Evolutionary conservation across 768 basidiomycete genomes (phyloP).

Genomic region (Guyanaporus albipodus): DNA sequence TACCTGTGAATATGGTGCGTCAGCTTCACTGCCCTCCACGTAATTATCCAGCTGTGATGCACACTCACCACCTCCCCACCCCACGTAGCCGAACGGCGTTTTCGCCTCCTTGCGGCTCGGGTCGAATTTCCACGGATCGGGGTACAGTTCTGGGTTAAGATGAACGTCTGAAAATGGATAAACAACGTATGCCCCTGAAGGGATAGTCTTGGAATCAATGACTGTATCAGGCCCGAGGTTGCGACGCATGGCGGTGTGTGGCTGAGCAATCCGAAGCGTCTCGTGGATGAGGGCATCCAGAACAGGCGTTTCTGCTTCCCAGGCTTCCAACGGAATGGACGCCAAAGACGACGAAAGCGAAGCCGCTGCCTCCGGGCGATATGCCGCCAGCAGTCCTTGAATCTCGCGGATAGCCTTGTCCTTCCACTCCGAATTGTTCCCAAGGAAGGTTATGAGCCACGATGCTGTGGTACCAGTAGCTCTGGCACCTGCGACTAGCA

Average conservation of each 20-base stretch:
- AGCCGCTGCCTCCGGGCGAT: constrained; percentile 29
- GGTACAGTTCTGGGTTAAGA: constrained; percentile 66
- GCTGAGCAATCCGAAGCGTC: constrained; percentile 74
- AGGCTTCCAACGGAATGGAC: constrained; percentile 59
- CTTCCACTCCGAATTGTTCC: constrained; percentile 63
- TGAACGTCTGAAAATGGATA: constrained; percentile 82
- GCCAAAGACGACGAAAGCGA: constrained; percentile 47
- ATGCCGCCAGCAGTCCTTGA: constrained; percentile 47
- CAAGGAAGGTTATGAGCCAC: constrained; percentile 73
- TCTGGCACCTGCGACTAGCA: constrained; percentile 76
- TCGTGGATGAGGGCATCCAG: constrained; percentile 73
- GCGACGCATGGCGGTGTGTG: constrained; percentile 76
- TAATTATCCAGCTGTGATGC: constrained; percentile 15
- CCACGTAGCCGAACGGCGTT: constrained; percentile 59
- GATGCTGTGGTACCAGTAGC: constrained; percentile 79
- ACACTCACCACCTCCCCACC: constrained; percentile 75
- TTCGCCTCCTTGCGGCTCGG: constrained; percentile 49
- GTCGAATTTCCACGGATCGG: constrained; percentile 76
- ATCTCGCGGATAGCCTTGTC: constrained; percentile 58
- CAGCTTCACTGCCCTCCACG: constrained; percentile 11
- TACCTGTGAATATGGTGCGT: constrained; percentile 43
- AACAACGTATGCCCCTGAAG: constrained; percentile 70
- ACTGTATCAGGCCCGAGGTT: constrained; percentile 70
- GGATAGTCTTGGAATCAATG: constrained; percentile 65
- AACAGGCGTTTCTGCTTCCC: constrained; percentile 67